A percentile compares a stretch with the other conserved stretches of the same genome.
These are phyloP conservation scores for Floccularia luteovirens DNA, from an alignment of 768 basidiomycete species.

Conservation along the genomic window DNA sequence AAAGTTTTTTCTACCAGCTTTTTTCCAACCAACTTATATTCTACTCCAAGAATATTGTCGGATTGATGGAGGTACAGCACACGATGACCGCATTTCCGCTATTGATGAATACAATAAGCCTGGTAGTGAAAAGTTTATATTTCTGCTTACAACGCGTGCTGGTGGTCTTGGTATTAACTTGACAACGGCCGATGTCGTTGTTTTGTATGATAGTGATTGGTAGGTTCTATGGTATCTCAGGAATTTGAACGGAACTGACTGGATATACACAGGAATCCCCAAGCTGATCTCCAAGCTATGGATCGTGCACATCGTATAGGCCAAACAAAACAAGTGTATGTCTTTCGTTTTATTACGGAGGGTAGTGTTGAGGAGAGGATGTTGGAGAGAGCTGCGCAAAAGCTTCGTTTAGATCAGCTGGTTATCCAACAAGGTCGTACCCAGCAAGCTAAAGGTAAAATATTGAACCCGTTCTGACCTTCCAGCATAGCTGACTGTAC, in stretches of 20 bases:
- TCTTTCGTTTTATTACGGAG: constrained; percentile 95
- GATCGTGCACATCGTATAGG: constrained; percentile 96
- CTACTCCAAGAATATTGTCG: constrained; percentile 76
- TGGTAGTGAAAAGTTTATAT: constrained; percentile 91
- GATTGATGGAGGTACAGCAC: constrained; percentile 92
- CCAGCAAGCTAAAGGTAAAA: constrained; percentile 67
- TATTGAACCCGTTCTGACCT: too few species aligned
- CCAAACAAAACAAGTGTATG: constrained; percentile 96
- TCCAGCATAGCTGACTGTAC: constrained; percentile 4
- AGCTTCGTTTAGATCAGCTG: constrained; percentile 88
- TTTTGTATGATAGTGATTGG: constrained; percentile 97
- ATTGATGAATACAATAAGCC: constrained; percentile 99
- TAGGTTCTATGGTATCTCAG: constrained; percentile 18
- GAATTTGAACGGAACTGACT: background rate
- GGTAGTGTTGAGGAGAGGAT: constrained; percentile 95
- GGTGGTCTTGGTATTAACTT: constrained; percentile 97
- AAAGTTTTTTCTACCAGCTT: constrained; percentile 19
- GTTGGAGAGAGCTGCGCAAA: constrained; percentile 92
- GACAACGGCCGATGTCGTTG: constrained; percentile 90
- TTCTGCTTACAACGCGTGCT: constrained; percentile 92
- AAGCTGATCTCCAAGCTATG: constrained; percentile 98
- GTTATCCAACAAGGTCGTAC: constrained; percentile 95
- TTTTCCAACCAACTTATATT: constrained; percentile 4
- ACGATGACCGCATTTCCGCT: constrained; percentile 90
- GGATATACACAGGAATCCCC: constrained; percentile 73